These are phyloP conservation scores for Cephalotrichum gorgonifer DNA, from an alignment of 2,329 filamentous ascomycete species.

Conservation along the genomic window DNA sequence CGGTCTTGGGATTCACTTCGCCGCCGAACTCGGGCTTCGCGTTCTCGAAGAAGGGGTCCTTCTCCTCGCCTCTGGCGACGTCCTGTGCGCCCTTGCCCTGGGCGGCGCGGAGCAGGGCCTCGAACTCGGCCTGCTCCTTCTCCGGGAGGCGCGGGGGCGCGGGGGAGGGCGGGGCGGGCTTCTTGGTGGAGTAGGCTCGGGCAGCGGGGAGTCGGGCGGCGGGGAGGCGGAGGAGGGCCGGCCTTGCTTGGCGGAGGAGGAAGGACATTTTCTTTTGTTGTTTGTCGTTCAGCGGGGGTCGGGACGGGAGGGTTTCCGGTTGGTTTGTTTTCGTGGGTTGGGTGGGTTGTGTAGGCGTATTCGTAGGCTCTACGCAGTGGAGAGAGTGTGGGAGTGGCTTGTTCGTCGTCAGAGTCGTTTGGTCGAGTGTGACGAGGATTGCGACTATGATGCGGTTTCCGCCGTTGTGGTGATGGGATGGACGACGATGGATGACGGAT, in stretches of 20 bases:
- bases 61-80: slow-evolving; percentile 37
- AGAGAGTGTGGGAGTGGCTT: too few species aligned
- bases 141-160: neutral
- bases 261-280: neutral
- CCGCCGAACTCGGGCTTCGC: slow-evolving; percentile 88
- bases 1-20: slow-evolving; percentile 84
- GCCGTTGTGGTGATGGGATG: too few species aligned
- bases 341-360: too few species aligned
- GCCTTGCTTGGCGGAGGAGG: neutral
- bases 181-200: neutral
- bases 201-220: neutral
- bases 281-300: too few species aligned
- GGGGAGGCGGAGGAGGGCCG: neutral
- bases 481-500: too few species aligned
- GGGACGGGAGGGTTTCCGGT: neutral
- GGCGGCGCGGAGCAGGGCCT: slow-evolving; percentile 64
- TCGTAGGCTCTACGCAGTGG: too few species aligned
- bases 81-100: slow-evolving; percentile 35
- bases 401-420: too few species aligned
- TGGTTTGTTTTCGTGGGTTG: neutral
- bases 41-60: slow-evolving; percentile 61
- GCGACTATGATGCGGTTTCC: too few species aligned
- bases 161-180: neutral
- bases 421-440: too few species aligned
- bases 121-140: slow-evolving; percentile 79